Percentiles rank a stretch among this genome's conserved stretches.
Evolutionary conservation across 2,329 filamentous ascomycete species (phyloP).

Genomic region (Periconia sp.): DNA sequence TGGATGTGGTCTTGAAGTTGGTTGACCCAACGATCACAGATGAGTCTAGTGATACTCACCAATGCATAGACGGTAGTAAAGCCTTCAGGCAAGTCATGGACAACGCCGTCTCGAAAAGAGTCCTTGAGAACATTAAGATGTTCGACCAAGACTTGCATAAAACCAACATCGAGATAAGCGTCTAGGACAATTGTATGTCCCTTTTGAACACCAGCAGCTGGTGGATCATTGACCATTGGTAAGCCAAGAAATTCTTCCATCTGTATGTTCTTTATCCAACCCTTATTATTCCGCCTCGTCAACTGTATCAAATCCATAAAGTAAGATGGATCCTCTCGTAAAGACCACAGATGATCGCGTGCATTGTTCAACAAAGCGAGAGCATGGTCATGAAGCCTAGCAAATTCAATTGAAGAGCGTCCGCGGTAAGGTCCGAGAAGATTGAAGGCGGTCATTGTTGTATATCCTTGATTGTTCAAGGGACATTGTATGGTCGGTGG

Average conservation of each 20-base stretch:
- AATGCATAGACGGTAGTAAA: neutral
- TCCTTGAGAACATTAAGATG: neutral
- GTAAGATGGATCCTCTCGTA: constrained; percentile 63
- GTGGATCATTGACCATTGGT: too few relatives aligned
- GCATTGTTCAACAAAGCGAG: constrained; percentile 38
- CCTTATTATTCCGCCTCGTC: constrained; percentile 48
- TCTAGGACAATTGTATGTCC: neutral
- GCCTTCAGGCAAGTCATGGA: neutral
- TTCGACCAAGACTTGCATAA: neutral
- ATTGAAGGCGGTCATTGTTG: constrained; percentile 19
- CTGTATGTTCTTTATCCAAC: neutral
- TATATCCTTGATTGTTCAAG: constrained; percentile 13
- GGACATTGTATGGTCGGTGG: too few relatives aligned
- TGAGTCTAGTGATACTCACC: neutral
- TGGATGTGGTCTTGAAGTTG: neutral
- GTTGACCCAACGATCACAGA: neutral
- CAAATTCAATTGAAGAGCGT: constrained; percentile 51
- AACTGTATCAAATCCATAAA: constrained; percentile 52
- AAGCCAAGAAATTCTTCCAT: too few relatives aligned
- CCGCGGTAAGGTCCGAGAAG: constrained; percentile 40
- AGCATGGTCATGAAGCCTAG: constrained; percentile 48
- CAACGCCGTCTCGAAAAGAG: neutral
- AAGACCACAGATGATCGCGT: constrained; percentile 57
- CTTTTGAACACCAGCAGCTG: neutral
- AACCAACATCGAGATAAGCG: neutral